These are phyloP conservation scores for Gynochthodes officinalis DNA, from an alignment of 257 asterid species.

Conservation along the genomic window DNA sequence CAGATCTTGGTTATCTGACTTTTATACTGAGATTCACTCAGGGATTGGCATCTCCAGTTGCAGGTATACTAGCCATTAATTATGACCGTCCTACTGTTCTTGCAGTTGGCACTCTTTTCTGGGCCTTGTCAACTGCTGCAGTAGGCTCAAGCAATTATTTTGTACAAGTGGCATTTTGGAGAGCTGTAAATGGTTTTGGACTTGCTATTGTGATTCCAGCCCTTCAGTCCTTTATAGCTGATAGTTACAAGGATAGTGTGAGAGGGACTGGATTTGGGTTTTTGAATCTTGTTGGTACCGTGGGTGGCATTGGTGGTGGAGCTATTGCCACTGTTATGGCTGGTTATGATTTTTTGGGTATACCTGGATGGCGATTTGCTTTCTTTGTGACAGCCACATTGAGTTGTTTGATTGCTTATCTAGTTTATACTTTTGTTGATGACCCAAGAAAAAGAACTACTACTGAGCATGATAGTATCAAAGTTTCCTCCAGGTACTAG, in stretches of 20 bases:
- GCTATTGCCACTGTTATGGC: conserved; percentile 98
- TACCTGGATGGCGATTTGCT: conserved; percentile 92
- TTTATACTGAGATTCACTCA: conserved; percentile 73
- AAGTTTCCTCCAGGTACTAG: conserved; percentile 50
- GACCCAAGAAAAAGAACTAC: conserved; percentile 56
- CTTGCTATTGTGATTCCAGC: conserved; percentile 95
- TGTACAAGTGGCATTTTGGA: conserved; percentile 81
- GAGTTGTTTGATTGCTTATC: conserved; percentile 75
- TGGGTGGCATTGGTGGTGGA: conserved; percentile 99
- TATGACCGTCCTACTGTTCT: conserved; percentile 93
- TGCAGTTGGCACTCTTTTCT: conserved; percentile 79
- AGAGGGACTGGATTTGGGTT: conserved; percentile 94
- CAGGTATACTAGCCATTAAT: conserved; percentile 77
- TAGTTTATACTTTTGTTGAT: conserved; percentile 71
- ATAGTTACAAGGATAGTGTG: conserved; percentile 73
- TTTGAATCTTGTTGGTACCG: conserved; percentile 72
- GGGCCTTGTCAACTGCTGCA: conserved; percentile 97
- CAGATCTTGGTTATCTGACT: conserved; percentile 98
- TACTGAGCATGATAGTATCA: conserved; percentile 33
- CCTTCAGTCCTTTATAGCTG: conserved; percentile 92
- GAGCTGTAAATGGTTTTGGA: conserved; percentile 89
- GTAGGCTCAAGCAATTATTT: conserved; percentile 85
- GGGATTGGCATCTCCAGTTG: conserved; percentile 89
- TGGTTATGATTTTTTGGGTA: conserved; percentile 65
- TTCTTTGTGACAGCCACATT: conserved; percentile 69